A percentile compares a stretch with the other conserved stretches of the same genome.
phyloP scores from a whole-genome alignment of 495 filamentous ascomycete genomes.

The Penicillium daleae region DNA sequence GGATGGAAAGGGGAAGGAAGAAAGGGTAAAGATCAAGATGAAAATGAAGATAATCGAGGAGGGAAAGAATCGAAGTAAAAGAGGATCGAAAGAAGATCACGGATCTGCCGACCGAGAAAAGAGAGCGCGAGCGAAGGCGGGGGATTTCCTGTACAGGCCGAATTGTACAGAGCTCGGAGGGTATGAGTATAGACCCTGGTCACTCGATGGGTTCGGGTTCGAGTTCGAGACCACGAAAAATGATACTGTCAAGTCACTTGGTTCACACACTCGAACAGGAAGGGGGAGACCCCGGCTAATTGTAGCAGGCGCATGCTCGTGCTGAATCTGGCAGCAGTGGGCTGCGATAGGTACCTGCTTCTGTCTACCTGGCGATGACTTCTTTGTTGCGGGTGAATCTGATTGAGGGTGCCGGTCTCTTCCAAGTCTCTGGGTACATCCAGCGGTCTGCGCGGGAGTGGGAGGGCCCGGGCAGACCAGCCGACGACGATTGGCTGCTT shows the following conservation, averaged over 20 bases:
- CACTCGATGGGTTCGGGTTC: too few relatives aligned
- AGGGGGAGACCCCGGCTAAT: constrained; percentile 29
- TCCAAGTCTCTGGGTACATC: constrained; percentile 24
- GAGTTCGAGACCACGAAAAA: too few relatives aligned
- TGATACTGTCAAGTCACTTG: neutral
- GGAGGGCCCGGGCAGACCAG: constrained; percentile 22
- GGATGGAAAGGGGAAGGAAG: constrained; percentile 20
- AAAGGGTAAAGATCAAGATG: neutral
- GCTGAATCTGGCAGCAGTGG: neutral
- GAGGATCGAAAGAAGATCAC: constrained; percentile 1
- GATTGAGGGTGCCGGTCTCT: constrained; percentile 3
- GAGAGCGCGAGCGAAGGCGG: neutral
- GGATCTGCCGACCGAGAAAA: constrained; percentile 4
- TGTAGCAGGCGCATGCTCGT: constrained; percentile 33
- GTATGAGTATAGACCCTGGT: too few relatives aligned
- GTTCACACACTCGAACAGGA: neutral
- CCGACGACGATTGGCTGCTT: constrained; percentile 50
- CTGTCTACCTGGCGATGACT: neutral
- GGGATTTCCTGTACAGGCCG: neutral
- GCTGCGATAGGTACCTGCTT: constrained; percentile 3
- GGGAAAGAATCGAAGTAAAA: too few relatives aligned
- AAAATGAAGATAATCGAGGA: neutral
- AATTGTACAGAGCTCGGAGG: neutral
- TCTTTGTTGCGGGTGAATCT: neutral
- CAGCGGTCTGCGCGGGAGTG: constrained; percentile 44